Evolutionary conservation across 2,329 filamentous ascomycete genomes (phyloP).

Genomic region (Colletotrichum sp.): DNA sequence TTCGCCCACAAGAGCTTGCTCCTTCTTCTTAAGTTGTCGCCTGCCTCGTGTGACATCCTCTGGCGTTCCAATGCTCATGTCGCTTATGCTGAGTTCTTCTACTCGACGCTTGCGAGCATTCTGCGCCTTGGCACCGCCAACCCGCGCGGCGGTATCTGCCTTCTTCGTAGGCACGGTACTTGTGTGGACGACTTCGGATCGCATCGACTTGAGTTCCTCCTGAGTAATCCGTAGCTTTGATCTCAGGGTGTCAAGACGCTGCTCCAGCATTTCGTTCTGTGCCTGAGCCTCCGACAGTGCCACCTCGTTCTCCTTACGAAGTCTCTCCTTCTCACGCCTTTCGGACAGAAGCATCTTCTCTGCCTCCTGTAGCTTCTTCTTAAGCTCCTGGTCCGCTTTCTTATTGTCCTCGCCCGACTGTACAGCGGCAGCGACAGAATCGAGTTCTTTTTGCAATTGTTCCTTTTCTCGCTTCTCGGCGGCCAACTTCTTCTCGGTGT

Average conservation of each 20-base stretch:
- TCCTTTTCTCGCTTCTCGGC: slow-evolving; percentile 28
- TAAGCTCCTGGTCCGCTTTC: slow-evolving; percentile 47
- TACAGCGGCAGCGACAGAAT: slow-evolving; percentile 63
- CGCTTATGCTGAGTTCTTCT: slow-evolving; percentile 50
- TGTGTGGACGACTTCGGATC: slow-evolving; percentile 42
- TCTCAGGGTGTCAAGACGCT: slow-evolving; percentile 72
- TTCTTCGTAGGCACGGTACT: slow-evolving; percentile 24
- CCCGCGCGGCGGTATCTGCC: neutral
- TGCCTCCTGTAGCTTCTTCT: slow-evolving; percentile 36
- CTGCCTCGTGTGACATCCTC: slow-evolving; percentile 45
- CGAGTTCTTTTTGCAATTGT: slow-evolving; percentile 32
- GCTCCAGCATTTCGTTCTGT: slow-evolving; percentile 70
- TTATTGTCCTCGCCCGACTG: slow-evolving; percentile 63
- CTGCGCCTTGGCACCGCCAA: slow-evolving; percentile 28
- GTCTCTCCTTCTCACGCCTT: slow-evolving; percentile 51
- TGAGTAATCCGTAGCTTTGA: slow-evolving; percentile 74
- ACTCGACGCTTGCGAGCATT: slow-evolving; percentile 50
- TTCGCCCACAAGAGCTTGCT: slow-evolving; percentile 72
- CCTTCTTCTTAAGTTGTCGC: slow-evolving; percentile 60
- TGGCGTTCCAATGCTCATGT: slow-evolving; percentile 53
- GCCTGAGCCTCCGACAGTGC: slow-evolving; percentile 65
- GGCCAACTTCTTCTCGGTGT: slow-evolving; percentile 39
- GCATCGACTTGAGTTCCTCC: slow-evolving; percentile 70
- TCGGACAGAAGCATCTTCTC: slow-evolving; percentile 43
- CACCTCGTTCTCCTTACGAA: slow-evolving; percentile 53